Evolutionary conservation across 2,329 filamentous ascomycete species (phyloP), one percentile per base, ranked within the genome.

Genomic region (Alternaria sp.): DNA sequence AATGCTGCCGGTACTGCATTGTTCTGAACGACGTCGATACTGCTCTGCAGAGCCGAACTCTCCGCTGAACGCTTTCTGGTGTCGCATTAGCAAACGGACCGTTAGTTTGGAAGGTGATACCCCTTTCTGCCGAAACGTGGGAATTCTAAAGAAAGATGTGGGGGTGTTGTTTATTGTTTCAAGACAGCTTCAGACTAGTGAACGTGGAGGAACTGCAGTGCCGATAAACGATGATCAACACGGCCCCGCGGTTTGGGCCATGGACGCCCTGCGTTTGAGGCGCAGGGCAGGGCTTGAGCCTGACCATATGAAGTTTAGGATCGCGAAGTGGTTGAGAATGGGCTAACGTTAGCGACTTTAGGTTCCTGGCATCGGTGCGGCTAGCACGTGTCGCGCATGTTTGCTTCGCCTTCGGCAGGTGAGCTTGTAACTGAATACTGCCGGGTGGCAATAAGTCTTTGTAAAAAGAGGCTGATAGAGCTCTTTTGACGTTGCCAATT

Each of bases 111-210:
- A 37, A 54, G 25, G 18, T 66, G 47, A 20, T 41, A 44, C 45
- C 61, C 51, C 55, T 46, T 49, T 55, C 25, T 60, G 45, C 62
- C 60, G 69, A 72, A 71, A 70, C 65, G 60, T 30, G 14, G 3
- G 50, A 50, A 43, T 71, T 65, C 71, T 68, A 73, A 72, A 70
- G 60, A 65, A 67, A 69, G 69, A 10, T 51, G 60, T 53, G 62
- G 66, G 64, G 64, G 55, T 61, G 30, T 56, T 64, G 63, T 67
- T 70, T 71, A 60, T 63, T 28, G 61, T 63, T 63, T 63, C 56
- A 67, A 63, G 55, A 21, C 43, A 25, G 54, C 44, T 58, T 61
- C 37, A 61, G 65, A 44, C 64, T 65, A 56, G 60, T 45, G 60
- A 62, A 55, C 43, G 55, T 49, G 45, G 56, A 64, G 45, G 60